A percentile compares a stretch with the other conserved stretches of the same genome.
phyloP scores from a whole-genome alignment of 208 protist genomes.

The Crithidia brevicula region DNA sequence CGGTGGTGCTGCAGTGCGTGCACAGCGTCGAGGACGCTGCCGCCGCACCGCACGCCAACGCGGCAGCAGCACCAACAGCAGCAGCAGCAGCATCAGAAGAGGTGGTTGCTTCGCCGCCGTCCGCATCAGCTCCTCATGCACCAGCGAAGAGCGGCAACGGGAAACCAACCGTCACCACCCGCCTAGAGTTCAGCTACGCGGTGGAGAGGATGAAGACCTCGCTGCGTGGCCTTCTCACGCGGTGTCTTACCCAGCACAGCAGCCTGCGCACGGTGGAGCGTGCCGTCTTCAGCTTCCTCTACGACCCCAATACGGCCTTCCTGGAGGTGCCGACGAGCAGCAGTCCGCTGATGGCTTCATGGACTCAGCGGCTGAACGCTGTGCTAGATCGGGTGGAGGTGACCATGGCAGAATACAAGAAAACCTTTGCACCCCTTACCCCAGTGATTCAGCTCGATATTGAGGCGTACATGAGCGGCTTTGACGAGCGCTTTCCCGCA shows the following conservation, averaged over 20 bases:
- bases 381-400: conserved; percentile 54
- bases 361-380: conserved; percentile 52
- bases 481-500: conserved; percentile 67
- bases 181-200: conserved; percentile 62
- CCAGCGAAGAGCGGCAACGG: neutral
- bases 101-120: neutral
- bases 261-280: conserved; percentile 93
- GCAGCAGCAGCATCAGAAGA: neutral
- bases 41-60: neutral
- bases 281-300: conserved; percentile 90
- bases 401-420: conserved; percentile 76
- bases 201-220: conserved; percentile 63
- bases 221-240: conserved; percentile 73
- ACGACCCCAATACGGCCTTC: conserved; percentile 81
- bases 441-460: conserved; percentile 84
- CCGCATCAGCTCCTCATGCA: neutral
- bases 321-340: conserved; percentile 53
- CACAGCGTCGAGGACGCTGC: conserved; percentile 13
- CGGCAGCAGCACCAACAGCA: neutral
- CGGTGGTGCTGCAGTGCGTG: conserved; percentile 55
- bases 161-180: conserved; percentile 2
- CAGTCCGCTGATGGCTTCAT: conserved; percentile 61
- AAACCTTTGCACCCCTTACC: conserved; percentile 67
- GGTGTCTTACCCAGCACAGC: conserved; percentile 69
- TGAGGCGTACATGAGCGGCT: conserved; percentile 68